Conservation (phyloP, 352 stramenopile species). For the Poterioochromonas sp. region DNA sequence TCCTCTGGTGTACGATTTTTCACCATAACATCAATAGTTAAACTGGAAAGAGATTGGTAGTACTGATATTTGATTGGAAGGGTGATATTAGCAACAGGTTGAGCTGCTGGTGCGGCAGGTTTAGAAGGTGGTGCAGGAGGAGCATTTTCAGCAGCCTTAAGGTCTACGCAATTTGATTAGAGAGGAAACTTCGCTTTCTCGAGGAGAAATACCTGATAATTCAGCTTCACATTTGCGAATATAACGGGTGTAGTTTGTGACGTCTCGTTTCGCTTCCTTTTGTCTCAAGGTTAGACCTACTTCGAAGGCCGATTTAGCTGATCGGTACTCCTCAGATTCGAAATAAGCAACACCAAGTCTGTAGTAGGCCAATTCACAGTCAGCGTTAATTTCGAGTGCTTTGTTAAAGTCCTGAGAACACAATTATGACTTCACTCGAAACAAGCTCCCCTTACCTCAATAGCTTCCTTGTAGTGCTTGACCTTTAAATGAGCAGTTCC, state of each 20-base stretch:
- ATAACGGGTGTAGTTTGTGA: slow-evolving; percentile 45
- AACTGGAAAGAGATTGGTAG: slow-evolving; percentile 1
- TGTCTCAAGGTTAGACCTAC: slow-evolving; percentile 11
- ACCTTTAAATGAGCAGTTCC: slow-evolving; percentile 5
- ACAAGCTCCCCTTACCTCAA: background rate
- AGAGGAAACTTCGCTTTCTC: slow-evolving; percentile 11
- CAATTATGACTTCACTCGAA: background rate
- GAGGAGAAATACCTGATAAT: slow-evolving; percentile 44
- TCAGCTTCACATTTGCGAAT: slow-evolving; percentile 73
- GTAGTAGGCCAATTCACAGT: slow-evolving; percentile 38
- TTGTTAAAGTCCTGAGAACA: slow-evolving; percentile 45
- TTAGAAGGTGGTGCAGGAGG: background rate
- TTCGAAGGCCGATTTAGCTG: slow-evolving; percentile 55
- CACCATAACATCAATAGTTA: slow-evolving; percentile 59
- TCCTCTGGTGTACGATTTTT: slow-evolving; percentile 63
- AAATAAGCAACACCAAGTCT: slow-evolving; percentile 52
- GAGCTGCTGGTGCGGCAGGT: background rate
- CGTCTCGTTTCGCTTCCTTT: slow-evolving; percentile 10
- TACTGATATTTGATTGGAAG: slow-evolving; percentile 27
- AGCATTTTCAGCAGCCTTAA: slow-evolving; percentile 11
- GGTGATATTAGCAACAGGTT: slow-evolving; percentile 5
- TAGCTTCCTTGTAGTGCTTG: background rate
- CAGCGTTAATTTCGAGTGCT: slow-evolving; percentile 49
- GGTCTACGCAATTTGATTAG: slow-evolving; percentile 25
- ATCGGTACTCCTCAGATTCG: slow-evolving; percentile 59